phyloP scores from a whole-genome alignment of 129 eudicot genomes.

The Helianthus annuus region DNA sequence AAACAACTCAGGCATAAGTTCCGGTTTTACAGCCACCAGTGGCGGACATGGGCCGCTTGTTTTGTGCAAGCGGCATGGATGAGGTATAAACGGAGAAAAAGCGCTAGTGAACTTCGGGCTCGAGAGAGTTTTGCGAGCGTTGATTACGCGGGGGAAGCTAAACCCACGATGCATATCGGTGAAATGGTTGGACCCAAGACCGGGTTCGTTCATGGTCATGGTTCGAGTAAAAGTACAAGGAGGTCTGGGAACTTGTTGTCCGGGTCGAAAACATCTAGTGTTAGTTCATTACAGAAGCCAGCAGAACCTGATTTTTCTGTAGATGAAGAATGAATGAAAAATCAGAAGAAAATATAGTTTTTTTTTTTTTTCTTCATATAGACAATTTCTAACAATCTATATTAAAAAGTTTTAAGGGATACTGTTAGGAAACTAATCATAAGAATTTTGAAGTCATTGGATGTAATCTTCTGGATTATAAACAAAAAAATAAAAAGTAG shows the following conservation, averaged over 20 bases:
- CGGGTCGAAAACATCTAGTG: constrained; percentile 43
- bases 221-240: constrained; percentile 36
- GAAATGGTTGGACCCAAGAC: constrained; percentile 33
- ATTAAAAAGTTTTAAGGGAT: neutral
- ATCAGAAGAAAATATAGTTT: neutral
- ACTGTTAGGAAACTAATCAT: neutral
- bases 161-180: constrained; percentile 7
- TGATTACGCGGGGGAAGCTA: constrained; percentile 27
- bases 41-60: constrained; percentile 96
- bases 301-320: constrained; percentile 85
- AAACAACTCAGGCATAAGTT: constrained; percentile 83
- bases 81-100: constrained; percentile 56
- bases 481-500: neutral
- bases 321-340: constrained; percentile 51
- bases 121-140: constrained; percentile 42
- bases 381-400: neutral
- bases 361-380: neutral
- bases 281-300: constrained; percentile 69
- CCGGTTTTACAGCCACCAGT: constrained; percentile 86
- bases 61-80: constrained; percentile 90
- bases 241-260: constrained; percentile 45
- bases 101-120: constrained; percentile 47
- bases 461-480: neutral
- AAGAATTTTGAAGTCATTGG: neutral
- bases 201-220: constrained; percentile 49